Conservation (phyloP, 2,329 filamentous ascomycete species). For the Trichoderma lentiforme region DNA sequence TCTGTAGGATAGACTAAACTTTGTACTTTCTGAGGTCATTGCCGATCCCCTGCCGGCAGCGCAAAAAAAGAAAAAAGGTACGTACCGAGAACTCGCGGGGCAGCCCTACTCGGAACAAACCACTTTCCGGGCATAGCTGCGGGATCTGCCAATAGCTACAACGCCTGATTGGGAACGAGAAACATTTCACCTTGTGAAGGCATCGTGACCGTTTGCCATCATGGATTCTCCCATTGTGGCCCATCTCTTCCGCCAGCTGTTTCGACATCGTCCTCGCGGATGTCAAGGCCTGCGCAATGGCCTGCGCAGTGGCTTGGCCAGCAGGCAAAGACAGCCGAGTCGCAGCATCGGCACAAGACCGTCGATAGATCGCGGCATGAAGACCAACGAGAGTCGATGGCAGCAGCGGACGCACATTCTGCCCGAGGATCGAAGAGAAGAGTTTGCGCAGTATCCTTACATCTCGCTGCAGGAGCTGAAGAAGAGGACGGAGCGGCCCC, state of each 20-base stretch:
- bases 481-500: conserved; percentile 69
- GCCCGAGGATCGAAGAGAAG: conserved; percentile 71
- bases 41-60: conserved; percentile 20
- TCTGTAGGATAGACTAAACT: conserved; percentile 12
- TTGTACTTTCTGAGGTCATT: conserved; percentile 26
- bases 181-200: not conserved
- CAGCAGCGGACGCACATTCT: conserved; percentile 77
- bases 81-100: conserved; percentile 12
- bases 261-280: conserved; percentile 55
- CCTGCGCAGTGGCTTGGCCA: conserved; percentile 23
- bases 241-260: conserved; percentile 81
- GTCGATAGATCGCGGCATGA: conserved; percentile 40
- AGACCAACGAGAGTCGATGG: conserved; percentile 69
- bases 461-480: conserved; percentile 81
- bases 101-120: conserved; percentile 16
- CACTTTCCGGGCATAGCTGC: conserved; percentile 9
- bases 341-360: conserved; percentile 30
- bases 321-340: not conserved
- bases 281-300: conserved; percentile 32
- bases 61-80: not conserved
- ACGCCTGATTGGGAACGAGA: not conserved
- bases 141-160: not conserved
- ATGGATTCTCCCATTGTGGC: conserved; percentile 83
- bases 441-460: conserved; percentile 77
- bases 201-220: conserved; percentile 11